Conservation (phyloP, 2,329 filamentous ascomycete genomes). For the Canariomyces notabilis region DNA sequence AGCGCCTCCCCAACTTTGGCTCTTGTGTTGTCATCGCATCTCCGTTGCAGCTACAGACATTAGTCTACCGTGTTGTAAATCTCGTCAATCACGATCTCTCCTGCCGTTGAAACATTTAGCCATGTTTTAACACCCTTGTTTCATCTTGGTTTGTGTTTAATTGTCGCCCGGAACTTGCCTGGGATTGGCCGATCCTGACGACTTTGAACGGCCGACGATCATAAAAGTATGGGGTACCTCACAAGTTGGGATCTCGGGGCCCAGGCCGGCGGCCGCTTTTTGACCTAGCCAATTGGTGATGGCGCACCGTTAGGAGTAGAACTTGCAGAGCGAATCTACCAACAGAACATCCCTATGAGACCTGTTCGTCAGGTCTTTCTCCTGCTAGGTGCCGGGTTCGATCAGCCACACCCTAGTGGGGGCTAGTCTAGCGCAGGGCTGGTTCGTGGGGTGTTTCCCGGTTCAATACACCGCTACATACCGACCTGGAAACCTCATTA, state of each 20-base stretch:
- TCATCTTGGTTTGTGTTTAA: background rate
- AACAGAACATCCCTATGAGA: too few relatives aligned
- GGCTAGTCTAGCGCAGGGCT: conserved; percentile 1
- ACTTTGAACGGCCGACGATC: conserved; percentile 3
- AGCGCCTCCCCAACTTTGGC: background rate
- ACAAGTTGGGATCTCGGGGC: background rate
- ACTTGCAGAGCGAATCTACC: too few relatives aligned
- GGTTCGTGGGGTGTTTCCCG: conserved; percentile 8
- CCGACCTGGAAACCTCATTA: too few relatives aligned
- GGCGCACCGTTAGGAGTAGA: background rate
- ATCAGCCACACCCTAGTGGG: conserved; percentile 7
- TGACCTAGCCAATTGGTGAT: background rate
- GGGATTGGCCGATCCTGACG: conserved; percentile 13
- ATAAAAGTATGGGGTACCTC: background rate
- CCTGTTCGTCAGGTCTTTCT: too few relatives aligned
- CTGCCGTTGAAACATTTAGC: background rate
- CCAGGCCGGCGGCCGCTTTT: background rate
- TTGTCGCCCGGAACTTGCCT: background rate
- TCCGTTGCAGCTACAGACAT: background rate
- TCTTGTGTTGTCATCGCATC: conserved; percentile 3
- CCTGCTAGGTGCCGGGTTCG: background rate
- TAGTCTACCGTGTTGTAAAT: too few relatives aligned
- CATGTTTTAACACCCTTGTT: background rate
- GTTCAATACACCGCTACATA: conserved; percentile 5
- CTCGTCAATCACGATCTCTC: background rate